Conservation (phyloP, 2,329 filamentous ascomycete species). For the Sporothrix euskadiensis region DNA sequence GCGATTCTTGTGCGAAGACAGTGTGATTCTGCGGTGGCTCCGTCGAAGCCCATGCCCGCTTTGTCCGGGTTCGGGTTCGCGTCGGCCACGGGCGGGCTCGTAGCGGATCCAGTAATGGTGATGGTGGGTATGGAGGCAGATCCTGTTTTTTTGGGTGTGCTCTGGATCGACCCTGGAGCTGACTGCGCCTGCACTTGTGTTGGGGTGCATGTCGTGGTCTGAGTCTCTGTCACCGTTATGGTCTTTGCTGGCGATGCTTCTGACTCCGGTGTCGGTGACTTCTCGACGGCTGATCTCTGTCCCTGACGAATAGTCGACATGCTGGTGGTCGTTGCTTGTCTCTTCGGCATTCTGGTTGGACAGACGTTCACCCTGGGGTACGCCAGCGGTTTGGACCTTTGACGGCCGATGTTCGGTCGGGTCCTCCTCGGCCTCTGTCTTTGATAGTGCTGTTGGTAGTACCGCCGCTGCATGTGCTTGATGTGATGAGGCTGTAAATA, state of each 20-base stretch:
- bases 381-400: background rate
- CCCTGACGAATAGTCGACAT: background rate
- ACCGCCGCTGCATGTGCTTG: slow-evolving; percentile 5
- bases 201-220: background rate
- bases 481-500: slow-evolving; percentile 18
- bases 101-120: slow-evolving; percentile 60
- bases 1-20: background rate
- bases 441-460: background rate
- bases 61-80: slow-evolving; percentile 30
- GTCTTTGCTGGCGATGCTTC: background rate
- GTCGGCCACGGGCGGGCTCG: slow-evolving; percentile 32
- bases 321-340: background rate
- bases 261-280: background rate
- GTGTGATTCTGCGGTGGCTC: slow-evolving; percentile 11
- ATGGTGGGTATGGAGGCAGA: slow-evolving; percentile 61
- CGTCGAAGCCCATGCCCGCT: slow-evolving; percentile 2
- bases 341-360: background rate
- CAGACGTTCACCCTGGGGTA: background rate
- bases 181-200: background rate
- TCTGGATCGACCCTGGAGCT: background rate
- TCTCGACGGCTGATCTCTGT: background rate
- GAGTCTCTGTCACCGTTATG: background rate
- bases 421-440: background rate
- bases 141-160: slow-evolving; percentile 23
- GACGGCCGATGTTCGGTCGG: background rate